phyloP scores from a whole-genome alignment of 208 protist species.

The Entamoeba moshkovskii region DNA sequence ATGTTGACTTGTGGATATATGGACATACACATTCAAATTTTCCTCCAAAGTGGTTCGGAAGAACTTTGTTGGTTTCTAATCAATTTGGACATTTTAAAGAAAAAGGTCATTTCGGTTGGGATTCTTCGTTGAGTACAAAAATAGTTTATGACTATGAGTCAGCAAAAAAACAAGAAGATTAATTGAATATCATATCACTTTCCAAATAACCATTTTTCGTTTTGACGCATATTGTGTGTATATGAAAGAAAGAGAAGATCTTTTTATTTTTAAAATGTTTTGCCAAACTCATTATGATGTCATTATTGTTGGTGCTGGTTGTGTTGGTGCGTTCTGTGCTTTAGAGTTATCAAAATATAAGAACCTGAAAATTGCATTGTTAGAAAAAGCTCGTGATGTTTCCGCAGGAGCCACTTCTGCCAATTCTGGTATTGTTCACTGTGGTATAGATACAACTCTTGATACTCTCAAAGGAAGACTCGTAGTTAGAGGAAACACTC shows the following conservation, averaged over 20 bases:
- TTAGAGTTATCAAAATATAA: constrained; percentile 4
- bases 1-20: not conserved
- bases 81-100: not conserved
- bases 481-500: constrained; percentile 2
- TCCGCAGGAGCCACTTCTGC: constrained; percentile 11
- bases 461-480: constrained; percentile 16
- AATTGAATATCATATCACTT: no score
- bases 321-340: constrained; percentile 2
- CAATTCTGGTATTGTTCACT: constrained; percentile 24
- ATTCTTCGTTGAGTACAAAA: not conserved
- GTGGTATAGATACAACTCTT: constrained; percentile 3
- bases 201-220: no score
- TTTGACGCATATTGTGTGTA: no score
- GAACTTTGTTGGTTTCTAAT: not conserved
- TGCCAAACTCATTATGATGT: no score
- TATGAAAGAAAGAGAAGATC: no score
- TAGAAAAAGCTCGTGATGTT: constrained; percentile 6
- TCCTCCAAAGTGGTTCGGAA: not conserved
- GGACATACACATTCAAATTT: not conserved
- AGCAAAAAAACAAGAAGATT: no score
- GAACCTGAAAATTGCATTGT: constrained; percentile 3
- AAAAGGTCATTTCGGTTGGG: not conserved
- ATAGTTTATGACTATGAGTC: no score
- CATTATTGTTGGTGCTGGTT: constrained; percentile 12
- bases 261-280: no score